phyloP scores from a whole-genome alignment of 2,329 filamentous ascomycete genomes.

The Claviceps capensis region DNA sequence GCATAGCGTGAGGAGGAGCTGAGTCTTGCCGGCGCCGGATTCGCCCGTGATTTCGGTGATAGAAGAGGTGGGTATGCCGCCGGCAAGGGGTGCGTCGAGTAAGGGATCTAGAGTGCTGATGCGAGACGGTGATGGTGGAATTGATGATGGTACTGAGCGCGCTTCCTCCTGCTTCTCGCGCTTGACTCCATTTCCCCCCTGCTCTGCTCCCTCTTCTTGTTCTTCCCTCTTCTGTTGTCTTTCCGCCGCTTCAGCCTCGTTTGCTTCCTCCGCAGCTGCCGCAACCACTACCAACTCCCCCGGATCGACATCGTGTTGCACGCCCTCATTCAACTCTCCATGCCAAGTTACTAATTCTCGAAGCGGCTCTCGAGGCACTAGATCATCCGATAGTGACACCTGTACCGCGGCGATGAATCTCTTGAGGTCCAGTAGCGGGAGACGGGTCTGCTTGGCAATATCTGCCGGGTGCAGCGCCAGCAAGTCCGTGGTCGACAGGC shows the following conservation, averaged over 20 bases:
- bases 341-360: background rate
- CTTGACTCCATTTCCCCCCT: background rate
- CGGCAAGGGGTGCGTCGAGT: slow-evolving; percentile 57
- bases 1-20: slow-evolving; percentile 75
- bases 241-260: background rate
- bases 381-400: slow-evolving; percentile 50
- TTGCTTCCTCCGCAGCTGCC: background rate
- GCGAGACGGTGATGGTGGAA: background rate
- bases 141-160: background rate
- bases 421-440: slow-evolving; percentile 70
- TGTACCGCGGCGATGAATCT: slow-evolving; percentile 56
- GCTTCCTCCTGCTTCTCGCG: background rate
- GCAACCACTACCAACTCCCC: no score
- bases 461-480: slow-evolving; percentile 71
- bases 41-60: slow-evolving; percentile 87
- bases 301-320: background rate
- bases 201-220: background rate
- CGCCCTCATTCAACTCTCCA: background rate
- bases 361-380: slow-evolving; percentile 20
- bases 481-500: slow-evolving; percentile 69
- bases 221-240: background rate
- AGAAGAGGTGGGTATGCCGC: slow-evolving; percentile 68
- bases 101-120: slow-evolving; percentile 71
- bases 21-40: slow-evolving; percentile 89
- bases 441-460: slow-evolving; percentile 70